Evolutionary conservation across 768 basidiomycete species (phyloP).

Genomic region (Gymnopilus dilepis): DNA sequence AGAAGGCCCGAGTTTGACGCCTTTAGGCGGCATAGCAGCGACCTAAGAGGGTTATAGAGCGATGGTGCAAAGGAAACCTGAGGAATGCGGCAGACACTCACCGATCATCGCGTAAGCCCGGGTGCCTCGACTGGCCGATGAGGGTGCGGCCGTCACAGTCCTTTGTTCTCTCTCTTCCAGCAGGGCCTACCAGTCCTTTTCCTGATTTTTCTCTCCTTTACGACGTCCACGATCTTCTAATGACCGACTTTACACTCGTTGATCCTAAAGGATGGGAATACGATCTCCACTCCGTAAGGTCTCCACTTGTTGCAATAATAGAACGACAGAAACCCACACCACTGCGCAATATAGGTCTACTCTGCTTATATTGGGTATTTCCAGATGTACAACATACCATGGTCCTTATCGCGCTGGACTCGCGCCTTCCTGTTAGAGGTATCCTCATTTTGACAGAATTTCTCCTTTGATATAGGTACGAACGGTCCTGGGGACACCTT

Average conservation of each 20-base stretch:
- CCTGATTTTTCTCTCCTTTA: slow-evolving; percentile 4
- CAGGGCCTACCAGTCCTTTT: slow-evolving; percentile 6
- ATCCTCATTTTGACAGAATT: slow-evolving; percentile 3
- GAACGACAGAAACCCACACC: slow-evolving; percentile 6
- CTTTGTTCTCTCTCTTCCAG: slow-evolving; percentile 5
- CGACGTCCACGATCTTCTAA: slow-evolving; percentile 16
- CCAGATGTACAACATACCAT: slow-evolving; percentile 69
- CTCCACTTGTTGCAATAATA: slow-evolving; percentile 25
- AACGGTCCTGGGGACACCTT: slow-evolving; percentile 78
- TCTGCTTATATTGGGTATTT: slow-evolving; percentile 83
- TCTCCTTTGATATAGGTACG: slow-evolving; percentile 57
- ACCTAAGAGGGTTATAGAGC: slow-evolving; percentile 6
- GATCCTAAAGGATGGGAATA: slow-evolving; percentile 82
- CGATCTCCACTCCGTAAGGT: slow-evolving; percentile 73
- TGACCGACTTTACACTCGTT: slow-evolving; percentile 74
- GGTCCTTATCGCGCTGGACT: slow-evolving; percentile 43
- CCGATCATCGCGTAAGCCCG: slow-evolving; percentile 16
- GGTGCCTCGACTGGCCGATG: slow-evolving; percentile 8
- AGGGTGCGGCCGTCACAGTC: not conserved
- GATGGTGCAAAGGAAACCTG: slow-evolving; percentile 12
- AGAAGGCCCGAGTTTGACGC: slow-evolving; percentile 1
- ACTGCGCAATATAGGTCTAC: slow-evolving; percentile 48
- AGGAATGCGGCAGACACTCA: not conserved
- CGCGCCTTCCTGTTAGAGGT: not conserved
- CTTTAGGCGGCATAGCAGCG: not conserved